Conservation (phyloP, 1,284 basidiomycete species). For the Cryptococcus amylolentus region DNA sequence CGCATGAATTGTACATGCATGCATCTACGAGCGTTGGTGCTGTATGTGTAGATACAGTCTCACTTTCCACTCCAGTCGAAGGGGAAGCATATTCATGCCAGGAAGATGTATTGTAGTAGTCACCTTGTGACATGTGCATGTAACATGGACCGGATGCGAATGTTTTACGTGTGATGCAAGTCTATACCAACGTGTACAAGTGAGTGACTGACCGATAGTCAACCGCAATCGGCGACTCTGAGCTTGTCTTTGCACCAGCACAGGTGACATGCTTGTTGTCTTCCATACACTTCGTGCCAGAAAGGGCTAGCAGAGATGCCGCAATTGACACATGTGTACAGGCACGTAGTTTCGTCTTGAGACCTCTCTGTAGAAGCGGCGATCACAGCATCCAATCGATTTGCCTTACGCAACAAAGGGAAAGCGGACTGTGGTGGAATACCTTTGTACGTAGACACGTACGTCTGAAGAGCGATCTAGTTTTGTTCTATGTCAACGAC, state of each 20-base stretch:
- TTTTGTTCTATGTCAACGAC: slow-evolving; percentile 1
- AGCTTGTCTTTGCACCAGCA: neutral
- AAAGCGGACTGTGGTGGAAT: slow-evolving; percentile 65
- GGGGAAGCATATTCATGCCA: too few relatives aligned
- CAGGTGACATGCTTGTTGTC: neutral
- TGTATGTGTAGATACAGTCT: too few relatives aligned
- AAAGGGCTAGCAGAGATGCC: slow-evolving; percentile 37
- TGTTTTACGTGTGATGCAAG: too few relatives aligned
- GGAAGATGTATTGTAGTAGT: too few relatives aligned
- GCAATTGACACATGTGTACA: slow-evolving; percentile 28
- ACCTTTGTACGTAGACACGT: slow-evolving; percentile 76
- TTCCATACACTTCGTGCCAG: slow-evolving; percentile 31
- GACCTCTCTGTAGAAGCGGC: neutral
- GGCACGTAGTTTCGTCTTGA: neutral
- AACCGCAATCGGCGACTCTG: too few relatives aligned
- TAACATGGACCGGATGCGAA: too few relatives aligned
- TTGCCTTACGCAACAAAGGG: slow-evolving; percentile 77
- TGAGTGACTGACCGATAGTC: too few relatives aligned
- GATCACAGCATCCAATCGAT: slow-evolving; percentile 64
- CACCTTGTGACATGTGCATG: too few relatives aligned
- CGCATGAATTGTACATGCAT: too few relatives aligned
- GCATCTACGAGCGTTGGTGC: too few relatives aligned
- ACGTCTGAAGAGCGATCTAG: slow-evolving; percentile 81
- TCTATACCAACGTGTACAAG: too few relatives aligned
- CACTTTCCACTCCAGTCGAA: too few relatives aligned